A percentile compares a stretch with the other conserved stretches of the same genome.
Conservation (phyloP, 352 stramenopile species). For the Phytophthora niederhauseri region DNA sequence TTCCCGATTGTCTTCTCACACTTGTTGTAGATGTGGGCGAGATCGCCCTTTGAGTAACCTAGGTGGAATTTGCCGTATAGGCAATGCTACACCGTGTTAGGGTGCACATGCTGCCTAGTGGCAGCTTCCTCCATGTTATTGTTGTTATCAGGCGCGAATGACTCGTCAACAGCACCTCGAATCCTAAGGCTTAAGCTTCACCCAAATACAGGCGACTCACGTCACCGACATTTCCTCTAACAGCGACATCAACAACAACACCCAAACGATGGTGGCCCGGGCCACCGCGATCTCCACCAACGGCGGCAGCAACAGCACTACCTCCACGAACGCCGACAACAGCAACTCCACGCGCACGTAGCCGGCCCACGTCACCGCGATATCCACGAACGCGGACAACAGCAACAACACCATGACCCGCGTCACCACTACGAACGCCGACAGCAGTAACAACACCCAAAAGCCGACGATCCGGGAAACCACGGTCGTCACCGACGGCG, state of each 20-base stretch:
- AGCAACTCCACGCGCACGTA: background rate
- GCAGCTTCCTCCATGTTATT: background rate
- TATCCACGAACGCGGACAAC: no score
- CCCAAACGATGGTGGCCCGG: background rate
- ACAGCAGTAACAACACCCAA: no score
- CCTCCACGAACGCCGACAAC: background rate
- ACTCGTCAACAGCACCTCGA: background rate
- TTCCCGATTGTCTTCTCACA: background rate
- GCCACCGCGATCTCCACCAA: background rate
- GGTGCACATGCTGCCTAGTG: background rate
- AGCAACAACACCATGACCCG: no score
- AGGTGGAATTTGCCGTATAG: background rate
- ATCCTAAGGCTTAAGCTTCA: background rate
- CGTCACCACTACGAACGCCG: no score
- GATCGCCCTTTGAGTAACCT: background rate
- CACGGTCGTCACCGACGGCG: no score
- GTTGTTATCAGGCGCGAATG: background rate
- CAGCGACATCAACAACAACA: background rate
- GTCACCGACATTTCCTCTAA: background rate
- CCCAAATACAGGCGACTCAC: background rate
- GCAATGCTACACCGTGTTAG: background rate
- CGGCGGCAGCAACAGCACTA: background rate
- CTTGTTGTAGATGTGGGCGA: constrained; percentile 1
- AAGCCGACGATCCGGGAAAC: no score
- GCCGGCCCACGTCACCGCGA: no score